Base-by-base conservation (phyloP, 192 early-diverging fungal species). In the Diversispora eburnea region DNA sequence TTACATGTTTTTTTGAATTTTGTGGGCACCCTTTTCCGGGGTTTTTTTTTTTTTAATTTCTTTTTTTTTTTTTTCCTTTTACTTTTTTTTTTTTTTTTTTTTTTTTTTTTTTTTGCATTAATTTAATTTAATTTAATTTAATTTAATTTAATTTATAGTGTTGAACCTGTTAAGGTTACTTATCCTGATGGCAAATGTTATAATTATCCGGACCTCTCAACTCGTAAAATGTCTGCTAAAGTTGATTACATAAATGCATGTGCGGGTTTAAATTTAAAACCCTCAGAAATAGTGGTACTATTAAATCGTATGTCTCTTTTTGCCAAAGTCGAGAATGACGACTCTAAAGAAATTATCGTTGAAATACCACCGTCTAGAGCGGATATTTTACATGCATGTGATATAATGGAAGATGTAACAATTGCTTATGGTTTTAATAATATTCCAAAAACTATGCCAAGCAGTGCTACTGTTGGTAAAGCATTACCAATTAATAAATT, bases 391-490 rank as follows among this genome's bases (percentile, higher is more conserved):
- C 98, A 99, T 73, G 88, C 93, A 55, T 98, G 96, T 80, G 98
- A 99, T 81, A 88, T 99, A 47, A 95, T 96, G 88, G 98, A 98
- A 84, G 96, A 98, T 77, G 93, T 95, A 61, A 96, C 94, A 17
- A 93, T 99, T 71, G 94, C 98, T 20, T 98, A 93, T 75, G 95
- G 95, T 22, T 98, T 93, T 83, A 95, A 99, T 86, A 93, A 93
- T 60, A 90, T 99, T 69, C 85, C 88, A 6, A 88, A 94, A 65
- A 89, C 88, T 33, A 80, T 91, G 61, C 94, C 93, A 63, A 85
- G 85, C 72, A 89, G 88, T 59, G 88, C 86, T 70, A 98, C 98
- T 13, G 87, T 97, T 39, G 95, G 89, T 58, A 88, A 86, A 77
- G 89, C 95, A 69, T 88, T 95, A 75, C 94, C 94, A 10, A 80